phyloP scores from a whole-genome alignment of 148 eudicot genomes.

The Gaultheria prostrata region DNA sequence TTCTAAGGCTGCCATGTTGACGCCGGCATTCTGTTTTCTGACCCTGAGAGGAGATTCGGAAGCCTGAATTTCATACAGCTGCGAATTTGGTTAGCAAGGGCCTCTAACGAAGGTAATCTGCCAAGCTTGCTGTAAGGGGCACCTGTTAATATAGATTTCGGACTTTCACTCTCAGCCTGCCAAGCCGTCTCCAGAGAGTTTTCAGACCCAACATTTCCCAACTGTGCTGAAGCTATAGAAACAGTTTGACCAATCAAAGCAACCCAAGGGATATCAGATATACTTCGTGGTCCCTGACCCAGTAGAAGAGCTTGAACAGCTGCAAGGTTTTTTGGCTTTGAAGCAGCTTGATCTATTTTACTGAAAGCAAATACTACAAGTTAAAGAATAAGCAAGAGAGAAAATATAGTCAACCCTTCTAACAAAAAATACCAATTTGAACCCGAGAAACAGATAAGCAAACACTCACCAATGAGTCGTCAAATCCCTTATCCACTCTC shows the following conservation, averaged over 20 bases:
- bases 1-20: too few relatives aligned
- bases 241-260: constrained; percentile 97
- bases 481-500: too few relatives aligned
- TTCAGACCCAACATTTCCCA: constrained; percentile 44
- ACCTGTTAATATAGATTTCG: constrained; percentile 84
- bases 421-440: too few relatives aligned
- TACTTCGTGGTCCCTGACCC: constrained; percentile 88
- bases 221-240: constrained; percentile 85
- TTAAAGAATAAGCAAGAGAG: too few relatives aligned
- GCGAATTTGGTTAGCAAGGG: constrained; percentile 83
- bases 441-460: too few relatives aligned
- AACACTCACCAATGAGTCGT: too few relatives aligned
- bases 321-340: constrained; percentile 85
- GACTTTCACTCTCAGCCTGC: background rate
- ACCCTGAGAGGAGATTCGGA: constrained; percentile 88
- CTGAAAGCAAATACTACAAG: constrained; percentile 45
- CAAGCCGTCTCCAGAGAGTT: too few relatives aligned
- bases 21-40: too few relatives aligned
- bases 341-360: constrained; percentile 91
- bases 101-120: too few relatives aligned
- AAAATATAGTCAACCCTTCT: too few relatives aligned
- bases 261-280: constrained; percentile 95
- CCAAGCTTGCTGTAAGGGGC: constrained; percentile 93
- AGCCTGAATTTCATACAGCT: constrained; percentile 84
- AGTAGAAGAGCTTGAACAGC: constrained; percentile 19